Evolutionary conservation across 306 rosid genomes (phyloP).

Genomic region (Dicorynia guianensis): DNA sequence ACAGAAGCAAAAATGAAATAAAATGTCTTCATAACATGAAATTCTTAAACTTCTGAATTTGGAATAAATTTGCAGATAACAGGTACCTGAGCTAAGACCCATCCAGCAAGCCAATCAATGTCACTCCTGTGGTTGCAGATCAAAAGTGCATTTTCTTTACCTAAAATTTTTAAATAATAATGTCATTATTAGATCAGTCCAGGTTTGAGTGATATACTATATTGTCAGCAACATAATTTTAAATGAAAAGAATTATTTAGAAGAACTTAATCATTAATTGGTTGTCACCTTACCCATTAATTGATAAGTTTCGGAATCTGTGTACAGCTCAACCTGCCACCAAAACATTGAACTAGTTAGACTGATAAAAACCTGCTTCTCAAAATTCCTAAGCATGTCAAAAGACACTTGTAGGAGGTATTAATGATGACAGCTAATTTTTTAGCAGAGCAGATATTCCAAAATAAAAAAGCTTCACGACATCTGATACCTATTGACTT

Average conservation of each 20-base stretch:
- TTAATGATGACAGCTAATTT: slow-evolving; percentile 18
- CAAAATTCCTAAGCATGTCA: slow-evolving; percentile 7
- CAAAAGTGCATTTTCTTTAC: slow-evolving; percentile 84
- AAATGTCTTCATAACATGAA: slow-evolving; percentile 4
- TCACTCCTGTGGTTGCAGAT: slow-evolving; percentile 91
- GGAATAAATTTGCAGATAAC: slow-evolving; percentile 31
- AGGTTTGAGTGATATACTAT: background rate
- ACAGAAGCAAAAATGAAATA: background rate
- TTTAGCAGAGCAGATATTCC: background rate
- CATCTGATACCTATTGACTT: background rate
- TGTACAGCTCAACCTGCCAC: slow-evolving; percentile 73
- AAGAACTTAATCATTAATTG: slow-evolving; percentile 18
- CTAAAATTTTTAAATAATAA: slow-evolving; percentile 50
- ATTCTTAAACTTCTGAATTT: background rate
- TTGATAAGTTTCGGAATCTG: slow-evolving; percentile 70
- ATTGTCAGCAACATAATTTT: background rate
- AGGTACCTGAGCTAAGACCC: slow-evolving; percentile 89
- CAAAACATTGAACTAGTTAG: slow-evolving; percentile 40
- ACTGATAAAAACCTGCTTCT: slow-evolving; percentile 1
- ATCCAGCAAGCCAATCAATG: slow-evolving; percentile 97
- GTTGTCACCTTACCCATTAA: slow-evolving; percentile 65
- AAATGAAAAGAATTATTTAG: background rate
- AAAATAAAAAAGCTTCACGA: background rate
- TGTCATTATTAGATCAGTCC: slow-evolving; percentile 17
- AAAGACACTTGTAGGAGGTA: background rate